phyloP scores from a whole-genome alignment of 2,329 filamentous ascomycete species.

The Pseudogymnoascus destructans region DNA sequence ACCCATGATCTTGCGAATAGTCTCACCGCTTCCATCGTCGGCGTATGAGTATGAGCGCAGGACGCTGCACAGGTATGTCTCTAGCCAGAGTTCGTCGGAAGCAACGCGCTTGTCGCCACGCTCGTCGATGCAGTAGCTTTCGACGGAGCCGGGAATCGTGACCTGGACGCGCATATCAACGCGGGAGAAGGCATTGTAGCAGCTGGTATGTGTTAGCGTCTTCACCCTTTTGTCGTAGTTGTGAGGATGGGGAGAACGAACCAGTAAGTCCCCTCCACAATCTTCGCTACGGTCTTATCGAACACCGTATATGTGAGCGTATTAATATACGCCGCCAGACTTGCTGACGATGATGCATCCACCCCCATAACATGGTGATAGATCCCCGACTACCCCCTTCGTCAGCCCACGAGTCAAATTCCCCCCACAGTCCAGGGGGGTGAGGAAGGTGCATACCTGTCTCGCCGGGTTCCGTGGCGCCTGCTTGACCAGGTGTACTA shows the following conservation, averaged over 20 bases:
- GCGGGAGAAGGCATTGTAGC: conserved; percentile 98
- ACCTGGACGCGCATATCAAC: conserved; percentile 98
- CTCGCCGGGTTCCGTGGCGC: conserved; percentile 43
- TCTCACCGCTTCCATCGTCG: conserved; percentile 86
- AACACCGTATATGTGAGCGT: conserved; percentile 84
- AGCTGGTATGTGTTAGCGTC: conserved; percentile 36
- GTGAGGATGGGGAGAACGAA: conserved; percentile 30
- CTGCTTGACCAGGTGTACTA: conserved; percentile 86
- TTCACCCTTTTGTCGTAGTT: not conserved
- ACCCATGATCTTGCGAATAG: conserved; percentile 94
- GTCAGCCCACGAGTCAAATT: not conserved
- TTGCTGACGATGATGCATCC: conserved; percentile 94
- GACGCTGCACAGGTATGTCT: conserved; percentile 93
- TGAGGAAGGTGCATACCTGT: conserved; percentile 32
- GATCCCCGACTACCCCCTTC: conserved; percentile 58
- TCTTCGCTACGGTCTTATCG: conserved; percentile 66
- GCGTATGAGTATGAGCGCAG: conserved; percentile 92
- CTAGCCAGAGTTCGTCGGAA: conserved; percentile 88
- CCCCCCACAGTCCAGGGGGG: not conserved
- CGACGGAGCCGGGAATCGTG: conserved; percentile 88
- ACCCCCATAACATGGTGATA: conserved; percentile 98
- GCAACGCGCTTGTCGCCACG: conserved; percentile 87
- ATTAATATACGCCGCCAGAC: conserved; percentile 95
- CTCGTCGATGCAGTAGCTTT: conserved; percentile 96
- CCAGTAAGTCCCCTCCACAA: conserved; percentile 91